Evolutionary conservation across 257 asterid genomes (phyloP).

Genomic region (Salvia hispanica): DNA sequence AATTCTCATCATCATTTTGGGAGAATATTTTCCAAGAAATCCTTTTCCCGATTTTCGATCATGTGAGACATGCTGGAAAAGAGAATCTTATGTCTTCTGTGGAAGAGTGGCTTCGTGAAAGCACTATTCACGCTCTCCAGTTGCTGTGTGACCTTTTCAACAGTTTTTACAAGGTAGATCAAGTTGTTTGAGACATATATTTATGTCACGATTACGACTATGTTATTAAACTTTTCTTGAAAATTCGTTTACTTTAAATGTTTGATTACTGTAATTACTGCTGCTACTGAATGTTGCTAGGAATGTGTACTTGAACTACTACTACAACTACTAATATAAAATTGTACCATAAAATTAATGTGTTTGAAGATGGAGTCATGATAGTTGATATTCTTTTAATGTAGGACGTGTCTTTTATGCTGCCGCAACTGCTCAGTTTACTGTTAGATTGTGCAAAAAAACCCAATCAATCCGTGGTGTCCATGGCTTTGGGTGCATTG

Average conservation of each 20-base stretch:
- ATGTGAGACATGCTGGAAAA: constrained; percentile 82
- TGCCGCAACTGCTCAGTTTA: constrained; percentile 84
- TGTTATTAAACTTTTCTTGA: not conserved
- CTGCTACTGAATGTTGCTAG: no score
- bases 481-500: constrained; percentile 93
- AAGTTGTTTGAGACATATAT: not conserved
- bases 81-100: constrained; percentile 54
- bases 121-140: constrained; percentile 89
- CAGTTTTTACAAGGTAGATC: constrained; percentile 85
- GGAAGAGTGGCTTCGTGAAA: constrained; percentile 86
- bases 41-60: constrained; percentile 92
- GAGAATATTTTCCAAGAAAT: constrained; percentile 82
- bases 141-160: constrained; percentile 92
- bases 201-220: not conserved
- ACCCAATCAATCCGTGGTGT: constrained; percentile 89
- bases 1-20: constrained; percentile 88
- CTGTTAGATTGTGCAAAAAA: constrained; percentile 95
- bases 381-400: constrained; percentile 33
- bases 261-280: no score
- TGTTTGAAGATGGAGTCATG: constrained; percentile 27
- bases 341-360: no score
- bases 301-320: no score
- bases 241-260: no score
- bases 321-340: no score
- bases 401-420: constrained; percentile 92